Base-by-base conservation (phyloP, 108 stramenopile species). In the Pseudonitzschia pungens region DNA sequence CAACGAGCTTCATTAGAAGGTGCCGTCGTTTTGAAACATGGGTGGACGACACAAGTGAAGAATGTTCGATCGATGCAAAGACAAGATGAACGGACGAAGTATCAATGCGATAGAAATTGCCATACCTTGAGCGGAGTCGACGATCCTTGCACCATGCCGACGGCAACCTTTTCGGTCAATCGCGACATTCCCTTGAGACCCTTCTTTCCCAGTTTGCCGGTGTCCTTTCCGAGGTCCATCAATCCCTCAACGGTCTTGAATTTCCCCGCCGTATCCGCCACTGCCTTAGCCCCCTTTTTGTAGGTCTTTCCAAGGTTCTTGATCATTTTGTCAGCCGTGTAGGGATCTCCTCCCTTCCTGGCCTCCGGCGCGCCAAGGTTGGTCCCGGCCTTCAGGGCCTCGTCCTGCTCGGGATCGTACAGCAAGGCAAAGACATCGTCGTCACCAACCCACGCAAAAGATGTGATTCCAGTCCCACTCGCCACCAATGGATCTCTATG, bases 391-490 rank as follows among this genome's bases (percentile, higher is more conserved):
- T 79, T 79, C 11, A 79, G 54, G 8, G 72, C 78, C 51, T 69
- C 40, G 36, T 79, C 78, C 57, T 74, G 72, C 73, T 80, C 79
- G 18, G 81, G 81, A 67, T 81, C 78, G 56, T 84, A 78, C 28
- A 88, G 55, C 24, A 88, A 44, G 32, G 86, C 82, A 77, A 84
- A 94, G 14, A 83, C 68, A 56, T 94, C 93, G 57, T 86, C 85
- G 69, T 90, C 88, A 4, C 90, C 93, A 11, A 94, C 69, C 93
- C 93, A 94, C 12, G 90, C 90, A 81, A 94, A 90, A 11, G 86
- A 86, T 7, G 81, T 57, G 21, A 92, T 81, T n/a, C 78, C 84
- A 51, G 56, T 82, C 31, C 90, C 93, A 20, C 71, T 77, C 29
- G 89, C 89, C 1, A 91, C 88, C 4, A 85, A 76, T 4, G 93